These are phyloP conservation scores for Xylaria palmicola DNA, from an alignment of 495 filamentous ascomycete species.

Conservation along the genomic window DNA sequence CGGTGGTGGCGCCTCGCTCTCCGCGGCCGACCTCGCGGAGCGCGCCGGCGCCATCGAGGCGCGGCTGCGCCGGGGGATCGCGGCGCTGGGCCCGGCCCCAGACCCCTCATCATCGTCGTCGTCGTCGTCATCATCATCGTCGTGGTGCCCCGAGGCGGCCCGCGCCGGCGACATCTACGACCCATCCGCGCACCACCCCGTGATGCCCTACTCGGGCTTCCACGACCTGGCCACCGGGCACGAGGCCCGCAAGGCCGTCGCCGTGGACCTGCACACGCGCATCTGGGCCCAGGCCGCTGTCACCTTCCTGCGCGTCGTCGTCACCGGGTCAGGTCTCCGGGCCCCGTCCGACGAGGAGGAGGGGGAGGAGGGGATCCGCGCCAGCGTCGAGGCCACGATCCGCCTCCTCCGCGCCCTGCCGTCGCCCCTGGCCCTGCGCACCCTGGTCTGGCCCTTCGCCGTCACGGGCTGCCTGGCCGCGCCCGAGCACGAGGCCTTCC, in stretches of 20 bases:
- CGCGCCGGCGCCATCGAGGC: conserved; percentile 37
- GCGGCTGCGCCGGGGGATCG: conserved; percentile 29
- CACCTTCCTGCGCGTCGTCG: conserved; percentile 30
- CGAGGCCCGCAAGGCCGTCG: conserved; percentile 8
- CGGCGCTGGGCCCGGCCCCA: conserved; percentile 29
- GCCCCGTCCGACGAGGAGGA: conserved; percentile 31
- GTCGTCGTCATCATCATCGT: too few species aligned
- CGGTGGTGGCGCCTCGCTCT: conserved; percentile 31
- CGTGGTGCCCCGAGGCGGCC: conserved; percentile 25
- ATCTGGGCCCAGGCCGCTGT: conserved; percentile 37
- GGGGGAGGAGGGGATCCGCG: too few species aligned
- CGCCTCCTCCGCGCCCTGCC: conserved; percentile 25
- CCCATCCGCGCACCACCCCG: conserved; percentile 18
- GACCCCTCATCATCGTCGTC: too few species aligned
- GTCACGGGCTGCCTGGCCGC: conserved; percentile 32
- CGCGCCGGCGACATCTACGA: conserved; percentile 20
- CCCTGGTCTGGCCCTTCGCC: conserved; percentile 34
- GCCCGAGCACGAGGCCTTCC: conserved; percentile 21
- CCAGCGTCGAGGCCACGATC: conserved; percentile 30
- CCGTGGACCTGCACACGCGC: conserved; percentile 21
- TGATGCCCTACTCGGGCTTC: conserved; percentile 10
- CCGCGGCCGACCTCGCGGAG: conserved; percentile 32
- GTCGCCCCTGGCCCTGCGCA: conserved; percentile 27
- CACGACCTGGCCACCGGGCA: conserved; percentile 7
- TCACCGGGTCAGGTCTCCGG: conserved; percentile 30